Evolutionary conservation across 2,329 filamentous ascomycete genomes (phyloP).

Genomic region (Diatrype stigma): DNA sequence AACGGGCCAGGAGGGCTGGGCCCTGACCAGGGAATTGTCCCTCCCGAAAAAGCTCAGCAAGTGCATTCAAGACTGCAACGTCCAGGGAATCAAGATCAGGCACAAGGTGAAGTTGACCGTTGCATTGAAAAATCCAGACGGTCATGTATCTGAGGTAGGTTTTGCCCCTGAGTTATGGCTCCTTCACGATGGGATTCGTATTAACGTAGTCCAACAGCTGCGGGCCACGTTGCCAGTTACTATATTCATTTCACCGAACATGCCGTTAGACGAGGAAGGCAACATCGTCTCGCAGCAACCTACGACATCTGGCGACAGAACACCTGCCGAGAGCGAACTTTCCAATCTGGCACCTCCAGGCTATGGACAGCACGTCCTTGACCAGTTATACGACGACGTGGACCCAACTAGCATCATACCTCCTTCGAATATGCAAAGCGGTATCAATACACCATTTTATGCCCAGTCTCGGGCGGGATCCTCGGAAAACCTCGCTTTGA

Average conservation of each 20-base stretch:
- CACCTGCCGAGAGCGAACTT: slow-evolving; percentile 45
- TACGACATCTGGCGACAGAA: slow-evolving; percentile 35
- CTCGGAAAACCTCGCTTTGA: slow-evolving; percentile 68
- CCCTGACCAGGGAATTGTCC: slow-evolving; percentile 57
- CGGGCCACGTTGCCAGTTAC: slow-evolving; percentile 86
- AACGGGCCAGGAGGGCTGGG: slow-evolving; percentile 62
- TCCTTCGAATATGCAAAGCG: slow-evolving; percentile 48
- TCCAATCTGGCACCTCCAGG: slow-evolving; percentile 77
- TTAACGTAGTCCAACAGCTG: slow-evolving; percentile 46
- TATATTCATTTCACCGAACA: slow-evolving; percentile 92
- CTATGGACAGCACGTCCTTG: slow-evolving; percentile 85
- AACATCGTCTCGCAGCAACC: slow-evolving; percentile 64
- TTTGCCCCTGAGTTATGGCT: not conserved
- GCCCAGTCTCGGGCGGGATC: slow-evolving; percentile 71
- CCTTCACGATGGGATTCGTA: slow-evolving; percentile 6
- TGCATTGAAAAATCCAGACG: slow-evolving; percentile 89
- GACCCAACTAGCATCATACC: slow-evolving; percentile 79
- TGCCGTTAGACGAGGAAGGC: slow-evolving; percentile 83
- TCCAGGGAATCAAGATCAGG: slow-evolving; percentile 82
- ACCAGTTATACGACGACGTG: slow-evolving; percentile 85
- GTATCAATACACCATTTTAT: slow-evolving; percentile 77
- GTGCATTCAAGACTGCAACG: slow-evolving; percentile 87
- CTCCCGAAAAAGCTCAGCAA: slow-evolving; percentile 77
- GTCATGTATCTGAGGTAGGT: slow-evolving; percentile 81
- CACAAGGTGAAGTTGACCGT: slow-evolving; percentile 92